These are phyloP conservation scores for Tetraselmis chui DNA, from an alignment of 139 green algal species.

Conservation along the genomic window DNA sequence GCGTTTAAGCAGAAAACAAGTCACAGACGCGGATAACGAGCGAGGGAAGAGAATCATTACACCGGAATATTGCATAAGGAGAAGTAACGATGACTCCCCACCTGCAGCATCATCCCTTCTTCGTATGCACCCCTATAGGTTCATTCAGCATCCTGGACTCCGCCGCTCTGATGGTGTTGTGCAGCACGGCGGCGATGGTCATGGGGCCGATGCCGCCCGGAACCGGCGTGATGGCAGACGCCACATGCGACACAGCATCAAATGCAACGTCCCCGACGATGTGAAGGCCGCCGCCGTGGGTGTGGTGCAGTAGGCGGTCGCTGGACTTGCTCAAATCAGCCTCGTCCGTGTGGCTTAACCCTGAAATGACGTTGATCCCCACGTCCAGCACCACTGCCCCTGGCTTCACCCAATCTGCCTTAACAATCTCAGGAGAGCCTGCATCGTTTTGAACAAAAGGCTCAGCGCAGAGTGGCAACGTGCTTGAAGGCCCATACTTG, in stretches of 20 bases:
- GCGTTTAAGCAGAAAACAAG: no score
- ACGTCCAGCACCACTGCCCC: conserved; percentile 66
- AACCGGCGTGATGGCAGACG: conserved; percentile 70
- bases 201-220: conserved; percentile 87
- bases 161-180: conserved; percentile 52
- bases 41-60: no score
- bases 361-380: conserved; percentile 50
- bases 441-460: no score
- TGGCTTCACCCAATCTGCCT: conserved; percentile 53
- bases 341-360: not conserved
- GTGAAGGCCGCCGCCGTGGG: not conserved
- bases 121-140: no score
- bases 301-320: not conserved
- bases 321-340: not conserved
- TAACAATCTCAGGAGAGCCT: not conserved
- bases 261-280: conserved; percentile 80
- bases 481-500: no score
- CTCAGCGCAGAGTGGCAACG: no score
- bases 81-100: no score
- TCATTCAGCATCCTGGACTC: no score
- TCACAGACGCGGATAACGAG: no score
- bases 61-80: no score
- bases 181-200: conserved; percentile 84
- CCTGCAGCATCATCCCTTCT: no score
- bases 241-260: conserved; percentile 47